These are phyloP conservation scores for Cladosporium colombiae DNA, from an alignment of 2,329 filamentous ascomycete species.

Conservation along the genomic window DNA sequence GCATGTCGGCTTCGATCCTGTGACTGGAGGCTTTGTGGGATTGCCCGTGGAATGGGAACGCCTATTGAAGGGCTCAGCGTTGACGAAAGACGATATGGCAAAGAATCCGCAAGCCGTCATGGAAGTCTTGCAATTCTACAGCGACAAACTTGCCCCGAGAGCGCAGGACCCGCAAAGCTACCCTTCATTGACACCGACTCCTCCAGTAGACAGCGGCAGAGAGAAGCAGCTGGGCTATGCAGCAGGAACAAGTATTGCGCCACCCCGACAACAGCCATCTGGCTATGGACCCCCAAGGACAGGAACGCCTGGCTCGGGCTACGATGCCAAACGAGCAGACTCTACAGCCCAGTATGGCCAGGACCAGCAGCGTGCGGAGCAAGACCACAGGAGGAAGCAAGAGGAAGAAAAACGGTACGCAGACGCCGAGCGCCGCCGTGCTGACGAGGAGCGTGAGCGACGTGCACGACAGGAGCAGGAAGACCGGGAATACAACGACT, in stretches of 20 bases:
- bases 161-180: slow-evolving; percentile 70
- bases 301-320: slow-evolving; percentile 25
- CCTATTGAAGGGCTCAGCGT: slow-evolving; percentile 89
- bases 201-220: slow-evolving; percentile 51
- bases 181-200: slow-evolving; percentile 67
- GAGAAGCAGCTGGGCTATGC: slow-evolving; percentile 54
- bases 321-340: slow-evolving; percentile 30
- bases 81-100: slow-evolving; percentile 98
- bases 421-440: slow-evolving; percentile 44
- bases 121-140: slow-evolving; percentile 83
- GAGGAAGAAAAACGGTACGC: slow-evolving; percentile 42
- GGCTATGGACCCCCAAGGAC: slow-evolving; percentile 36
- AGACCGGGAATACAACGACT: slow-evolving; percentile 75
- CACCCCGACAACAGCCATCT: slow-evolving; percentile 50
- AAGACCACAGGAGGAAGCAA: slow-evolving; percentile 42
- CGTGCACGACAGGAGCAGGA: slow-evolving; percentile 70
- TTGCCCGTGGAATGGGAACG: slow-evolving; percentile 97
- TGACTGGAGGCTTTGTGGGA: slow-evolving; percentile 92
- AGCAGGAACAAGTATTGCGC: slow-evolving; percentile 49
- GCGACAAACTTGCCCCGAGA: slow-evolving; percentile 73
- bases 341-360: slow-evolving; percentile 35
- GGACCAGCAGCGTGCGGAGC: slow-evolving; percentile 35
- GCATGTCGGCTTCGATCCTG: slow-evolving; percentile 94
- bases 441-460: slow-evolving; percentile 48
- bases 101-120: slow-evolving; percentile 78